A percentile compares a stretch with the other conserved stretches of the same genome.
These are phyloP conservation scores for Hypoxylon sp. DNA, from an alignment of 2,329 filamentous ascomycete species.

Conservation along the genomic window DNA sequence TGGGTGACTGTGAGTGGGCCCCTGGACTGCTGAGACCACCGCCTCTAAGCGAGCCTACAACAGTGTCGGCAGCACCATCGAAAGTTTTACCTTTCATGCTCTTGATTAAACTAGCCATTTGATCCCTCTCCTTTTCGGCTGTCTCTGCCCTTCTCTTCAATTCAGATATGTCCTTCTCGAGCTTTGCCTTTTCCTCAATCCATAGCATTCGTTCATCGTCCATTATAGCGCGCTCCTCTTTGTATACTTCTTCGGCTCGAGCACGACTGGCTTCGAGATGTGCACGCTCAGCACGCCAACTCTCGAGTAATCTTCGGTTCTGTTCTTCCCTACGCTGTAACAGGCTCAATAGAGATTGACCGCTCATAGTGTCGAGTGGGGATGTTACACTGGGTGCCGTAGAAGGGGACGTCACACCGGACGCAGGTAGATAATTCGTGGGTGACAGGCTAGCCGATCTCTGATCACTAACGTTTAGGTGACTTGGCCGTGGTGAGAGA, in stretches of 20 bases:
- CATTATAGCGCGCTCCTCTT: slow-evolving; percentile 68
- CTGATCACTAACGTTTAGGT: slow-evolving; percentile 44
- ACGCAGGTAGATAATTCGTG: slow-evolving; percentile 40
- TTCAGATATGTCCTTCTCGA: slow-evolving; percentile 60
- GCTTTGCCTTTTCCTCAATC: slow-evolving; percentile 60
- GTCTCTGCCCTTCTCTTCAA: slow-evolving; percentile 58
- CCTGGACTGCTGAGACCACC: slow-evolving; percentile 43
- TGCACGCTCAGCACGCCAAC: slow-evolving; percentile 68
- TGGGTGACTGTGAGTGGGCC: slow-evolving; percentile 33
- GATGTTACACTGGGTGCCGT: slow-evolving; percentile 39
- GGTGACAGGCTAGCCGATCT: slow-evolving; percentile 56
- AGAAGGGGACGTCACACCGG: slow-evolving; percentile 47
- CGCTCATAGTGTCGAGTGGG: slow-evolving; percentile 46
- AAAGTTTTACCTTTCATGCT: slow-evolving; percentile 12
- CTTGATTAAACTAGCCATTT: slow-evolving; percentile 36
- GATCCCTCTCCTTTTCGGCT: slow-evolving; percentile 41
- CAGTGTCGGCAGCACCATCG: slow-evolving; percentile 37
- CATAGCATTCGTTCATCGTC: slow-evolving; percentile 65
- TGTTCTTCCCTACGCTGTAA: slow-evolving; percentile 51
- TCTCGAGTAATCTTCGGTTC: slow-evolving; percentile 57
- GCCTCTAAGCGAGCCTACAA: slow-evolving; percentile 32
- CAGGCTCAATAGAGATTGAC: slow-evolving; percentile 44
- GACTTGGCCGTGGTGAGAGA: slow-evolving; percentile 49
- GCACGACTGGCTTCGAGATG: slow-evolving; percentile 68
- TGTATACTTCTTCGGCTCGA: slow-evolving; percentile 69